Evolutionary conservation across 2,329 filamentous ascomycete species (phyloP), one percentile per base, ranked within the genome.

Genomic region (Talaromyces pinophilus): DNA sequence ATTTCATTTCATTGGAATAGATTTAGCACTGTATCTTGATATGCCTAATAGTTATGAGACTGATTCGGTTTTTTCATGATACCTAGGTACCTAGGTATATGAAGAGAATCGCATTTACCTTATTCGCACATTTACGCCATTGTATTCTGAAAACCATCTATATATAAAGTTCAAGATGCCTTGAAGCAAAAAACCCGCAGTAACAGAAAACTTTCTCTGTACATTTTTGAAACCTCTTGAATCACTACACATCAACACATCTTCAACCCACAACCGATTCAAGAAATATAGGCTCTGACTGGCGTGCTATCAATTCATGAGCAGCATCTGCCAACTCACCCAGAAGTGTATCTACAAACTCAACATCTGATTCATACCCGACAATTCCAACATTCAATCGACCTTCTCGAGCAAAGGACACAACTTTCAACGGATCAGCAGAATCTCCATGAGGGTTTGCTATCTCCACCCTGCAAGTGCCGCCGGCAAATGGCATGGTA

Each of bases 301-400:
- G 38, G 28, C 15, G 62, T 2, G 2, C 15, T 1, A 50, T 19
- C 25, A 64, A 2, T 40, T 64, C 62, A 17, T 44, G 11, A 22
- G 10, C 62, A 57, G 40, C 44, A 8, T 19, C 42, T 25, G 25
- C 81, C 68, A 88, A 70, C 62, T 86, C 84, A 22, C 81, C 79
- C 60, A 90, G 72, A 64, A 88, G 71, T 13, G 80, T 80, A 55
- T 78, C 76, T 1, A 86, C 86, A 60, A 86, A 82, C 0, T 74
- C 78, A 11, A 77, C 79, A 85, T 75, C 72, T 75, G 78, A 67
- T 83, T 85, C 5, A 82, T 85, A 60, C 78, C 81, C 35, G 83
- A 82, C 76, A 85, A 90, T 25, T 82, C 86, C 80, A 55, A 77
- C 72, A 68, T 90, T 86, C 46, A 88, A 81, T 79, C 88, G 87